These are phyloP conservation scores for Pseudocercospora eumusae DNA, from an alignment of 2,329 filamentous ascomycete genomes.

Conservation along the genomic window DNA sequence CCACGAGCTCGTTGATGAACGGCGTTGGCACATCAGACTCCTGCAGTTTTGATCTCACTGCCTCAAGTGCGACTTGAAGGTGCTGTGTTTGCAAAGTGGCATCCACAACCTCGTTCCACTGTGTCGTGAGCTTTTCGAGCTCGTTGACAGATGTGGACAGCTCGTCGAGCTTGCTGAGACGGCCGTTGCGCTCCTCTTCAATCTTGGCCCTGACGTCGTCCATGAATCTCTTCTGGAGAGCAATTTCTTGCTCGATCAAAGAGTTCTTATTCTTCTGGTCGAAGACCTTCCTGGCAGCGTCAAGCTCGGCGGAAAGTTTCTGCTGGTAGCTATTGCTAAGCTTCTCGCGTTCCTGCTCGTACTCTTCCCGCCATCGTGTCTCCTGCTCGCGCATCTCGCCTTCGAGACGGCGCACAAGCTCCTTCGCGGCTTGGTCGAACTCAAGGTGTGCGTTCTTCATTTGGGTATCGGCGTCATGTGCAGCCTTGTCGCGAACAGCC, in stretches of 20 bases:
- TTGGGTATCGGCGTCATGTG: slow-evolving; percentile 71
- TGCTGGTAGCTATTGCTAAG: slow-evolving; percentile 76
- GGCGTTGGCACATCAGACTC: slow-evolving; percentile 70
- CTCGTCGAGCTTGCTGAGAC: slow-evolving; percentile 81
- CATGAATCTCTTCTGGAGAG: slow-evolving; percentile 82
- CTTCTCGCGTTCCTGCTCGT: slow-evolving; percentile 80
- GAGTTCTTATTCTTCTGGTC: slow-evolving; percentile 82
- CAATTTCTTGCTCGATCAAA: slow-evolving; percentile 85
- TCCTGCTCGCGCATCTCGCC: slow-evolving; percentile 79
- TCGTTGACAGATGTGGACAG: slow-evolving; percentile 76
- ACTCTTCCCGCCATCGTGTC: slow-evolving; percentile 80
- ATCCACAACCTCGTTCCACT: slow-evolving; percentile 90
- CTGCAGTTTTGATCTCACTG: slow-evolving; percentile 80
- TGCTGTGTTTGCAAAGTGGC: slow-evolving; percentile 91
- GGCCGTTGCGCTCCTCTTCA: slow-evolving; percentile 82
- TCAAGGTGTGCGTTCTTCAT: slow-evolving; percentile 70
- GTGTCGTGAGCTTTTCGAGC: slow-evolving; percentile 81
- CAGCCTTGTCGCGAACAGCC: slow-evolving; percentile 67
- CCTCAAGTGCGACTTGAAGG: slow-evolving; percentile 92
- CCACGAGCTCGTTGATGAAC: slow-evolving; percentile 89
- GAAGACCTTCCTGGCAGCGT: slow-evolving; percentile 75
- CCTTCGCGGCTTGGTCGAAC: slow-evolving; percentile 83
- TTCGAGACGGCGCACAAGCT: slow-evolving; percentile 87
- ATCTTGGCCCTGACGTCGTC: slow-evolving; percentile 76
- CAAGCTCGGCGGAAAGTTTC: slow-evolving; percentile 74